Conservation (phyloP, 2,329 filamentous ascomycete genomes). For the Alternaria sp. region DNA sequence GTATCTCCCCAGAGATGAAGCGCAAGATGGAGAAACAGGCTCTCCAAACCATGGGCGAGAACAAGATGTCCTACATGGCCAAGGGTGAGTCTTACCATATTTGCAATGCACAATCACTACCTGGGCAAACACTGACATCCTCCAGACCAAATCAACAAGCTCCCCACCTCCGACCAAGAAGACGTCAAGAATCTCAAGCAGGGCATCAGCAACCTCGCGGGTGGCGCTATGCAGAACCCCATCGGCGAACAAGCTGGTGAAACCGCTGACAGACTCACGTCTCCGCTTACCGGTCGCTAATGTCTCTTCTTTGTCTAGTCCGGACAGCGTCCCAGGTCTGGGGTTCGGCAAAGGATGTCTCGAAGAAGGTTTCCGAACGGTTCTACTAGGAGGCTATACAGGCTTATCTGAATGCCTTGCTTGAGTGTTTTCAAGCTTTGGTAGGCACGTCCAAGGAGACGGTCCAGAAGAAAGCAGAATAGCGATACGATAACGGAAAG, state of each 20-base stretch:
- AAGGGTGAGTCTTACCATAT: slow-evolving; percentile 40
- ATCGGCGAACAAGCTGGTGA: slow-evolving; percentile 50
- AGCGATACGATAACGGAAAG: slow-evolving; percentile 8
- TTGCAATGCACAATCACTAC: background rate
- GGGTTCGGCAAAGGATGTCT: slow-evolving; percentile 30
- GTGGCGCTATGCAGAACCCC: slow-evolving; percentile 47
- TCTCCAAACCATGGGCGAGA: slow-evolving; percentile 62
- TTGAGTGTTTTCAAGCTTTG: slow-evolving; percentile 33
- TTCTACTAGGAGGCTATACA: slow-evolving; percentile 22
- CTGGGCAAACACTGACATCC: slow-evolving; percentile 14
- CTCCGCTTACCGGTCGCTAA: slow-evolving; percentile 51
- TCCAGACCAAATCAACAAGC: slow-evolving; percentile 50
- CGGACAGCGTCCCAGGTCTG: slow-evolving; percentile 35
- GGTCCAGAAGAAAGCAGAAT: slow-evolving; percentile 17
- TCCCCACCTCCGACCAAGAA: slow-evolving; percentile 50
- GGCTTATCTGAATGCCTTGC: slow-evolving; percentile 22
- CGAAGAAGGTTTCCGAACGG: slow-evolving; percentile 20
- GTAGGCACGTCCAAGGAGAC: slow-evolving; percentile 18
- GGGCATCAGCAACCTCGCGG: slow-evolving; percentile 44
- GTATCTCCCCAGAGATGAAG: slow-evolving; percentile 58
- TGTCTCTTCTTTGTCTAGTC: slow-evolving; percentile 26
- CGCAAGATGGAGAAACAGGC: slow-evolving; percentile 57
- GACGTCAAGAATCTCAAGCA: slow-evolving; percentile 50
- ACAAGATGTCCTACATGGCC: slow-evolving; percentile 56
- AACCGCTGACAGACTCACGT: slow-evolving; percentile 45